Evolutionary conservation across 2,329 filamentous ascomycete species (phyloP), one percentile per base, ranked within the genome.

Genomic region (Verticillium klebahnii): DNA sequence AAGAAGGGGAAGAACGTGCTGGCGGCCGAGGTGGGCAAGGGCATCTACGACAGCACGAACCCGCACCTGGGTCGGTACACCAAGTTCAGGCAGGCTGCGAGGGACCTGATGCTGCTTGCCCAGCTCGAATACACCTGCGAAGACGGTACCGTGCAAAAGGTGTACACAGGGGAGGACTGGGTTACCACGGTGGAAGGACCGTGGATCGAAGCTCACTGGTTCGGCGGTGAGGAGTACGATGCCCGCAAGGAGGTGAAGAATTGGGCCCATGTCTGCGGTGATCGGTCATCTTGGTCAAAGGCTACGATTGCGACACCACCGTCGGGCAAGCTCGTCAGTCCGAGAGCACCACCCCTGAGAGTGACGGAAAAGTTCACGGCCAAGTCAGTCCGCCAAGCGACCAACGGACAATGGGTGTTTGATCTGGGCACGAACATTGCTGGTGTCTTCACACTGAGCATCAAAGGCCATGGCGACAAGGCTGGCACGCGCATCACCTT

Each of bases 71-170:
- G 59, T 2, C 58, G 63, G 8, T 65, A 66, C 54, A 57, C 59
- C 32, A 66, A 66, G 52, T 63, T 66, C 57, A 60, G 17, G 12
- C 45, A 61, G 23, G 23, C 59, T 2, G 17, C 57, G 14, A 37
- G 60, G 23, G 58, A 61, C 11, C 36, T 60, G 15, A 65, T 61
- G 19, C 61, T 66, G 17, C 61, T 63, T 25, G 59, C 63, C 7
- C 64, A 64, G 58, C 57, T 65, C 15, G 63, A 66, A 15, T 64
- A 65, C 40, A 61, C 57, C 9, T 66, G 64, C 37, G 52, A 60
- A 7, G 34, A 52, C 34, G 59, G 56, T 6, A 55, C 58, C 5
- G 55, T 58, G 2, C 15, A 56, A n/a, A 45, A 9, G 19, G 32
- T 56, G 1, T 57, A 29, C 25, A 61, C 62, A 1, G 62, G 63